phyloP scores from a whole-genome alignment of 129 eudicot species.

The Calendula officinalis region DNA sequence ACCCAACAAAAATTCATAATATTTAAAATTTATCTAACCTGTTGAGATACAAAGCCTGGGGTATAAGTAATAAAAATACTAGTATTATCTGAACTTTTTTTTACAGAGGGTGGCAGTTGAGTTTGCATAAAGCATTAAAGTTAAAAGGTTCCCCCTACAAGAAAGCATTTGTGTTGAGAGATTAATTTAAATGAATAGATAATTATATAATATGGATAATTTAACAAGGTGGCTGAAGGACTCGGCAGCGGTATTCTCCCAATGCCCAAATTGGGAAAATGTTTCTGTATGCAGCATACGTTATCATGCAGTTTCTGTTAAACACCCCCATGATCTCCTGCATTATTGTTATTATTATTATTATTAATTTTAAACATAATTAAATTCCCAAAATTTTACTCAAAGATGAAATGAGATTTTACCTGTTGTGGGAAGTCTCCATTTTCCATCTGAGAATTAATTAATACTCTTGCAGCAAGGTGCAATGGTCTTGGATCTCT shows the following conservation, averaged over 20 bases:
- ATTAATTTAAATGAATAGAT: too few species aligned
- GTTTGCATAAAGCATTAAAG: too few species aligned
- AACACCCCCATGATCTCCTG: conserved; percentile 79
- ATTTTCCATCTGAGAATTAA: conserved; percentile 57
- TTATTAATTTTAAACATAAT: not conserved
- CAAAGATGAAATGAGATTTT: conserved; percentile 7
- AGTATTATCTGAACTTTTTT: too few species aligned
- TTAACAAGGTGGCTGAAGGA: not conserved
- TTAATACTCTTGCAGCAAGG: conserved; percentile 54
- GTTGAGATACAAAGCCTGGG: too few species aligned
- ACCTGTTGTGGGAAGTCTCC: conserved; percentile 82
- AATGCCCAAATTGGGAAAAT: conserved; percentile 85
- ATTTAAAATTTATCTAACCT: too few species aligned
- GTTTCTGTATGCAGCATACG: conserved; percentile 74
- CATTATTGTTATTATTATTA: too few species aligned
- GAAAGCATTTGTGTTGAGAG: too few species aligned
- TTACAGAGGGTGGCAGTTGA: too few species aligned
- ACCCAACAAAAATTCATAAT: too few species aligned
- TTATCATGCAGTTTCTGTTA: conserved; percentile 64
- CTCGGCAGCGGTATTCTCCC: conserved; percentile 50
- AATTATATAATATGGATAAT: too few species aligned
- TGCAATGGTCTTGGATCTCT: conserved; percentile 61
- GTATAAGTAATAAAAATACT: too few species aligned
- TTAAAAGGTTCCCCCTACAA: too few species aligned
- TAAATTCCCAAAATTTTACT: not conserved